Percentiles rank a stretch among this genome's conserved stretches.
Evolutionary conservation across 306 rosid species (phyloP).

Genomic region (Myrica gale): DNA sequence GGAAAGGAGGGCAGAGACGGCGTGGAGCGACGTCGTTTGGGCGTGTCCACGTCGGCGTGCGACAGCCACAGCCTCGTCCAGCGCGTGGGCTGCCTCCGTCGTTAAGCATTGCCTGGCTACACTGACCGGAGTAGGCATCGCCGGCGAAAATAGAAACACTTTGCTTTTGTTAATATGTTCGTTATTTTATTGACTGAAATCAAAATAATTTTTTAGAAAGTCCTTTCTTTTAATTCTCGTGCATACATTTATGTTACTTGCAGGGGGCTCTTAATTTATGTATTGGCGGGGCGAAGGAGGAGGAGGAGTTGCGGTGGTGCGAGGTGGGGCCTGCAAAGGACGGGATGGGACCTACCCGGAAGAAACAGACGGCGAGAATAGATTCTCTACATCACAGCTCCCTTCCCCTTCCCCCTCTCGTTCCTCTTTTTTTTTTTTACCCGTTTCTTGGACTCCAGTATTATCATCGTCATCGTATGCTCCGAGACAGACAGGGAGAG

Average conservation of each 20-base stretch:
- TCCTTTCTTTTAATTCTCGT: neutral
- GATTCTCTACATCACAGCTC: slow-evolving; percentile 28
- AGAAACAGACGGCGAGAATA: slow-evolving; percentile 28
- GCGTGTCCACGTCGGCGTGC: slow-evolving; percentile 90
- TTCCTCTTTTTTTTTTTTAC: neutral
- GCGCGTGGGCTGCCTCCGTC: slow-evolving; percentile 66
- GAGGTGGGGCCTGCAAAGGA: slow-evolving; percentile 30
- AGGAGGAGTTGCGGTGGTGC: slow-evolving; percentile 26
- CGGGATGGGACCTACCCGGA: slow-evolving; percentile 8
- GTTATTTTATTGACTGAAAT: neutral
- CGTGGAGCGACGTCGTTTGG: slow-evolving; percentile 92
- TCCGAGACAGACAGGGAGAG: slow-evolving; percentile 30
- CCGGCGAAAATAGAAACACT: slow-evolving; percentile 32
- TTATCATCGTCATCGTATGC: slow-evolving; percentile 33
- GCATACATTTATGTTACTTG: slow-evolving; percentile 15
- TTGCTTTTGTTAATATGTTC: neutral
- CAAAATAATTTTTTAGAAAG: neutral
- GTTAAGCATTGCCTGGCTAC: slow-evolving; percentile 91
- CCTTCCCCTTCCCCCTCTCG: too few relatives aligned
- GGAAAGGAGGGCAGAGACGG: slow-evolving; percentile 74
- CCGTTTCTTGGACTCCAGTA: neutral
- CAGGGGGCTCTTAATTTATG: slow-evolving; percentile 17
- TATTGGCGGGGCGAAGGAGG: neutral
- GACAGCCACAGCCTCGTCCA: slow-evolving; percentile 86
- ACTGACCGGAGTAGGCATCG: slow-evolving; percentile 88